These are phyloP conservation scores for Ogataea parapolymorpha DNA, from an alignment of 805 yeast genomes.

Conservation along the genomic window DNA sequence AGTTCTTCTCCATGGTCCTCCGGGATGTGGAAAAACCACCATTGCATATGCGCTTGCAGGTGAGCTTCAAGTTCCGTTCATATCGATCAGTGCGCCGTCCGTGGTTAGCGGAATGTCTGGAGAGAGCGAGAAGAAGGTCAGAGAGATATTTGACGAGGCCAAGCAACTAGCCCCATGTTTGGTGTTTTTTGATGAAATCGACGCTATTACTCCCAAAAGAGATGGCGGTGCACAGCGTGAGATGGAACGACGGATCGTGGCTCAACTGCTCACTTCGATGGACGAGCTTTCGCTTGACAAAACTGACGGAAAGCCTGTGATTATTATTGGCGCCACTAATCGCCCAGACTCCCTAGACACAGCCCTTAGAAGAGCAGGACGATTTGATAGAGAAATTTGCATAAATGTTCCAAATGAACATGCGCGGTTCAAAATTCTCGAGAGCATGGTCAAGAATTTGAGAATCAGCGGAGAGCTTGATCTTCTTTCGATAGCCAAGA, in stretches of 20 bases:
- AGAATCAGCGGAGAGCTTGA: conserved; percentile 71
- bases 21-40: conserved; percentile 98
- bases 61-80: conserved; percentile 88
- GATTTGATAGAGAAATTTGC: conserved; percentile 93
- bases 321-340: conserved; percentile 94
- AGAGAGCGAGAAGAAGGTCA: conserved; percentile 88
- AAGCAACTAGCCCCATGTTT: conserved; percentile 85
- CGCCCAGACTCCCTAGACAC: conserved; percentile 94
- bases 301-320: conserved; percentile 89
- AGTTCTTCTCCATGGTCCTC: conserved; percentile 92
- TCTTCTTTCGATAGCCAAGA: conserved; percentile 70
- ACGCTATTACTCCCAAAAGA: conserved; percentile 96
- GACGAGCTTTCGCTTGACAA: conserved; percentile 87
- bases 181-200: conserved; percentile 93
- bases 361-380: conserved; percentile 92
- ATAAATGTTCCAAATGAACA: conserved; percentile 91
- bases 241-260: conserved; percentile 96
- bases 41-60: conserved; percentile 96
- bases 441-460: conserved; percentile 65
- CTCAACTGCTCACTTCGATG: conserved; percentile 90
- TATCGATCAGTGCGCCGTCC: conserved; percentile 89
- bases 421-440: conserved; percentile 71
- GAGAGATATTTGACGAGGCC: conserved; percentile 94
- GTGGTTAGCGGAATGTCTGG: conserved; percentile 99
- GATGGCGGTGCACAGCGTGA: conserved; percentile 98